Percentiles rank a stretch among this genome's conserved stretches.
Evolutionary conservation across 2,329 filamentous ascomycete genomes (phyloP).

Genomic region (Pyrenochaeta sp.): DNA sequence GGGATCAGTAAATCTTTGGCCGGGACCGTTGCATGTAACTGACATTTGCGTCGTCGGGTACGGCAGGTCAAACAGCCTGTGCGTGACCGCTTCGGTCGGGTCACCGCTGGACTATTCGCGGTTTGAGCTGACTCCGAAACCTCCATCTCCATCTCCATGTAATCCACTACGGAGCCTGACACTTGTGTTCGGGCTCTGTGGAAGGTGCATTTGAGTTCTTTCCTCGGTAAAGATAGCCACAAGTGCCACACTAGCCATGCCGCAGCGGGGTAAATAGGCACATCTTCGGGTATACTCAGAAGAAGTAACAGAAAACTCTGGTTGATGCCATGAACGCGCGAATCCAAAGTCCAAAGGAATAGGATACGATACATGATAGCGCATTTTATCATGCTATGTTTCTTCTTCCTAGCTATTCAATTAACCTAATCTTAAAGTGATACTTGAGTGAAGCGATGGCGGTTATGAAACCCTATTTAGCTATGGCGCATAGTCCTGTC

Average conservation of each 20-base stretch:
- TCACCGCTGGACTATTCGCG: conserved; percentile 10
- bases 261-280: conserved; percentile 10
- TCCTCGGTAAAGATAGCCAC: conserved; percentile 29
- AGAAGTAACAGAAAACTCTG: no score
- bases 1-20: background rate
- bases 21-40: conserved; percentile 14
- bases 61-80: conserved; percentile 62
- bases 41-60: conserved; percentile 60
- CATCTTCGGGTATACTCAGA: conserved; percentile 14
- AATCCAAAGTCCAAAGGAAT: no score
- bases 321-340: no score
- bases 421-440: background rate
- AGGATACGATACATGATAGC: no score
- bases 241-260: conserved; percentile 2
- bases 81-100: conserved; percentile 34
- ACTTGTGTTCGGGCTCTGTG: background rate
- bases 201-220: conserved; percentile 4
- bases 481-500: background rate
- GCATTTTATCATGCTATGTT: no score
- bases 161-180: background rate
- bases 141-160: conserved; percentile 23
- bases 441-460: background rate
- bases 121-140: conserved; percentile 6
- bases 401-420: no score
- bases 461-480: background rate